Evolutionary conservation across 371 early-diverging fungal genomes (phyloP), one percentile per base, ranked within the genome.

Genomic region (Mucor lusitanicus): DNA sequence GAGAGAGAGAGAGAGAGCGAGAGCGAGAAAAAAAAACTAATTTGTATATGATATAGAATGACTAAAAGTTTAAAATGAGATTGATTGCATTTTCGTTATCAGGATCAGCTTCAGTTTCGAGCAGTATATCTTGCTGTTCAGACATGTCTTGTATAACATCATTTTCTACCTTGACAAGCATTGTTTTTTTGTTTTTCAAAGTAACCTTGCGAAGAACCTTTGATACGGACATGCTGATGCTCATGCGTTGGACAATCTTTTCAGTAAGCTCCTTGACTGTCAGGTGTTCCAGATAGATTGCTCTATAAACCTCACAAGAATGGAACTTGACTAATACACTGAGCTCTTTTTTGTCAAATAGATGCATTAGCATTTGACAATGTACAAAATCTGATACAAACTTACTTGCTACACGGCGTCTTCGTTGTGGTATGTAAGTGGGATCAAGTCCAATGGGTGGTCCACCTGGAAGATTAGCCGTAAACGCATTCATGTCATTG

Each of bases 261-360:
- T 65, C 68, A 13, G 68, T 79, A 11, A 88, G 61, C 12, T 87
- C 83, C 23, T 72, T 60, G 6, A 84, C 73, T 0, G 85, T 86
- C 15, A 76, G 66, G n/a, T 76, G 74, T 42, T 88, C 84, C 13
- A 88, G 75, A 56, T 88, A 88, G 23, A 87, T 76, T 0, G 87
- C 87, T 3, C 81, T 70, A 57, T 70, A 67, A 2, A 81, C 46
- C 37, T 87, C 87, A 32, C 73, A 71, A 7, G 58, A 30, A 0
- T 74, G 71, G 44, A 83, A 81, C 62, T 77, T 78, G 57, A 81
- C 74, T 37, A 86, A 87, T 3, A 88, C 61, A 56, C 86, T 84
- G 0, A 87, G 71, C 46, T 68, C 74, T 74, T 40, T 53, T 40
- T 53, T 8, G n/a, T n/a, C n/a, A 0, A 27, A 35, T 13, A 59